A percentile compares a stretch with the other conserved stretches of the same genome.
Conservation (phyloP, 208 protist genomes). For the Acanthamoeba quina region DNA sequence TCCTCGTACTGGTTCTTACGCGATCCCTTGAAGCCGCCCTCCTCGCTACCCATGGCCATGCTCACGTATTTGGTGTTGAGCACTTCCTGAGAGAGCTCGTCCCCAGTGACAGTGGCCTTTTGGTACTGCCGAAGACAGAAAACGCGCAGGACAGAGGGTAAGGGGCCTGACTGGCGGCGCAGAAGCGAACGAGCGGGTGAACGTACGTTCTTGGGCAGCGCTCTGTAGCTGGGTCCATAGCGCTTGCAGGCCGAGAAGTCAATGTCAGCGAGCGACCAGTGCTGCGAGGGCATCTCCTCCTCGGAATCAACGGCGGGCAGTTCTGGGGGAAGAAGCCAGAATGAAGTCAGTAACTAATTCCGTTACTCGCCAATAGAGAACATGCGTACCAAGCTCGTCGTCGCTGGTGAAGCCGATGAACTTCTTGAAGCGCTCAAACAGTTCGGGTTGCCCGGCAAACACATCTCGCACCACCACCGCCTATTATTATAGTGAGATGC, state of each 20-base stretch:
- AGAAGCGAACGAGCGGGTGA: neutral
- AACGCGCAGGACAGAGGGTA: neutral
- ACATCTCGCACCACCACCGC: conserved; percentile 82
- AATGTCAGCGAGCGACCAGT: conserved; percentile 52
- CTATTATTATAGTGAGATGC: neutral
- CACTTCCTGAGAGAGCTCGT: conserved; percentile 76
- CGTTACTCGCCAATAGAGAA: neutral
- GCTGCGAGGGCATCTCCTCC: conserved; percentile 55
- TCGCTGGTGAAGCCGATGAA: conserved; percentile 84
- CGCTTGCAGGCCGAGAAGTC: conserved; percentile 68
- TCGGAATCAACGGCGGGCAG: conserved; percentile 56
- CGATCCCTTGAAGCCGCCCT: conserved; percentile 84
- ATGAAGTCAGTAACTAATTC: neutral
- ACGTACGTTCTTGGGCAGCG: conserved; percentile 82
- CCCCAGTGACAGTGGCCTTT: conserved; percentile 10
- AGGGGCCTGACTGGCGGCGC: neutral
- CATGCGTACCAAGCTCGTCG: conserved; percentile 35
- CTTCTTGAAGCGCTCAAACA: conserved; percentile 86
- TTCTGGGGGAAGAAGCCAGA: neutral
- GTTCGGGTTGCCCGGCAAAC: conserved; percentile 72
- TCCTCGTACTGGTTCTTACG: conserved; percentile 91
- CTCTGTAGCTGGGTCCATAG: conserved; percentile 82
- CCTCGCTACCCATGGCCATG: conserved; percentile 89
- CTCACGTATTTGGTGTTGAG: conserved; percentile 90
- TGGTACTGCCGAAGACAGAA: conserved; percentile 26